phyloP scores from a whole-genome alignment of 2,329 filamentous ascomycete species.

The Fusarium marasasianum region DNA sequence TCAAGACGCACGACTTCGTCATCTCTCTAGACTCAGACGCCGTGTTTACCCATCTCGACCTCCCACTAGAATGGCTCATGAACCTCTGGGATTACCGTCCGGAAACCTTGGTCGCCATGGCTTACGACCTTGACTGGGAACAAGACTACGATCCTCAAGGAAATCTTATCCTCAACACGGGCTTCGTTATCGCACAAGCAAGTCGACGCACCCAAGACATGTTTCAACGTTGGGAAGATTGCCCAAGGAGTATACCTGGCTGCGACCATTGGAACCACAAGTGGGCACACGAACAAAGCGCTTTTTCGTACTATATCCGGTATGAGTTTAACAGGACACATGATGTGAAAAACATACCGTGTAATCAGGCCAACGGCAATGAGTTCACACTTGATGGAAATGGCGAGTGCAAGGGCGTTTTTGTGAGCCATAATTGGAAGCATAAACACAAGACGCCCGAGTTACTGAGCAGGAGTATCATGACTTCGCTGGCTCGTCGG shows the following conservation, averaged over 20 bases:
- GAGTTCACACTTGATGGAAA: background rate
- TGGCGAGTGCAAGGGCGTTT: conserved; percentile 8
- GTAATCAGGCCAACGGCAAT: conserved; percentile 7
- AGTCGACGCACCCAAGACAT: conserved; percentile 37
- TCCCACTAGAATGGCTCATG: conserved; percentile 59
- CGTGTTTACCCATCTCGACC: conserved; percentile 51
- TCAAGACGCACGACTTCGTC: conserved; percentile 53
- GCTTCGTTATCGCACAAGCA: conserved; percentile 36
- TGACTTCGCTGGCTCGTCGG: conserved; percentile 10
- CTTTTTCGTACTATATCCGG: conserved; percentile 14
- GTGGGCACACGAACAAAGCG: conserved; percentile 11
- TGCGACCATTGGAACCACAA: conserved; percentile 6
- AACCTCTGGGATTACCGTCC: conserved; percentile 55
- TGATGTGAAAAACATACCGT: conserved; percentile 5
- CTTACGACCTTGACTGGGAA: conserved; percentile 53
- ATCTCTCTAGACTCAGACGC: conserved; percentile 58
- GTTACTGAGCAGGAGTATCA: conserved; percentile 13
- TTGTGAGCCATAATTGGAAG: conserved; percentile 14
- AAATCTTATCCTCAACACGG: conserved; percentile 38
- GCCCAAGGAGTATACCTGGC: conserved; percentile 3
- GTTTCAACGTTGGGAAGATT: conserved; percentile 27
- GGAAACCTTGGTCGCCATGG: conserved; percentile 55
- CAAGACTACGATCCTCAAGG: conserved; percentile 49
- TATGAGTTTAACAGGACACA: conserved; percentile 11
- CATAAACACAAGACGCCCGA: conserved; percentile 10